Base-by-base conservation (phyloP, 371 early-diverging fungal species). In the Coemansia linderi region DNA sequence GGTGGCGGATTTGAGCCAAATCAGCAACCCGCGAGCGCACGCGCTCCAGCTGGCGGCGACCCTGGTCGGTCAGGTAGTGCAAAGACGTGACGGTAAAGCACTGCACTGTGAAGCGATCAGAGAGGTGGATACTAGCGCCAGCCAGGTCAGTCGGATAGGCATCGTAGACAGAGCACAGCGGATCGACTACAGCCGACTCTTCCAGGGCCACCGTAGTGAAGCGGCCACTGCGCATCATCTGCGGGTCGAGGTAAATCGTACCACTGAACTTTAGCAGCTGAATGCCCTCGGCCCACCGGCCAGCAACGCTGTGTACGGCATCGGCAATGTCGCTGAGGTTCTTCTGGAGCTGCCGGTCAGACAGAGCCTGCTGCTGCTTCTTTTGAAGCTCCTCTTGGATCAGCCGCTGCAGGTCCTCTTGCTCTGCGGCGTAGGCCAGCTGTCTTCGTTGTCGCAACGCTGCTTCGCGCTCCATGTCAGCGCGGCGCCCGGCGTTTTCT, bases 401-500 rank as follows among this genome's bases (percentile, higher is more conserved):
- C 59, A 73, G 62, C 29, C 38, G 60, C 46, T 79, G 70, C 59
- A 82, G 46, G 2, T 57, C 69, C 33, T 63, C 63, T 39, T 64
- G 66, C 33, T 75, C 76, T 38, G 65, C 71, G 9, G 59, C 71
- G 37, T 63, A 50, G 19, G 54, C 69, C 17, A 15, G 65, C 41
- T 67, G 66, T 57, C 52, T 57, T n/a, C 36, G 60, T 33, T 54
- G 37, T n/a, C 59, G 57, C 19, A 41, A 27, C 82, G 63, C 66
- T 80, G 84, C 69, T 85, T 85, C 66, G 87, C 85, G 62, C 81
- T 85, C 40, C 84, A 72, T 86, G 85, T 89, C 80, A 82, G 89
- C 75, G 85, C 87, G 71, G 82, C 87, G 66, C 84, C 83, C 72
- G 83, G 88, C 31, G 82, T 65, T 70, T 83, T 87, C 59, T 79